These are phyloP conservation scores for Maudiozyma saulgeensis DNA, from an alignment of 805 yeast species.

Conservation along the genomic window DNA sequence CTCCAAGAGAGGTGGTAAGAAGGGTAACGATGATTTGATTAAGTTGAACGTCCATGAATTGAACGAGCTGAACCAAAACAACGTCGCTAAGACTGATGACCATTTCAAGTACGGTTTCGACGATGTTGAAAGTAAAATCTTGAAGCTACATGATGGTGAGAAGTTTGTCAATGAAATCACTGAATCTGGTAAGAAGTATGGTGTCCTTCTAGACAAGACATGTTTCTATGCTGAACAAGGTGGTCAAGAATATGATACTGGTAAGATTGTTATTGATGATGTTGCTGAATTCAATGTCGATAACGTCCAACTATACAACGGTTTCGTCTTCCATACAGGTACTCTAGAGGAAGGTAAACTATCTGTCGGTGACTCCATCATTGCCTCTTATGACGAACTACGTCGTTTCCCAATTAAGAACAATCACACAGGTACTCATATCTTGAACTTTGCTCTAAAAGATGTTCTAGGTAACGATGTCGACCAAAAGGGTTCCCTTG, in stretches of 20 bases:
- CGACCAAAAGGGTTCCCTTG: constrained; percentile 95
- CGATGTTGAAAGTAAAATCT: constrained; percentile 57
- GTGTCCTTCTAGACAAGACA: constrained; percentile 78
- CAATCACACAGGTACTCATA: constrained; percentile 97
- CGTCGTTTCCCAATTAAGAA: constrained; percentile 95
- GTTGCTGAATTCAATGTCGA: constrained; percentile 78
- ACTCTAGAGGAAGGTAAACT: constrained; percentile 65
- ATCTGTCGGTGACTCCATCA: constrained; percentile 56
- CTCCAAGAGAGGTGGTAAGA: constrained; percentile 75
- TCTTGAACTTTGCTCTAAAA: constrained; percentile 80
- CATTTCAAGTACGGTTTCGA: constrained; percentile 63
- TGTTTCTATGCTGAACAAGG: constrained; percentile 98
- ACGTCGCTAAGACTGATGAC: constrained; percentile 77
- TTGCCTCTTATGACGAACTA: constrained; percentile 82
- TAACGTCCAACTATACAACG: constrained; percentile 87
- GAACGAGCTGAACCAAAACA: constrained; percentile 50
- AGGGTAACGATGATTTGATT: constrained; percentile 47
- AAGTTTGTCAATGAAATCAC: constrained; percentile 46
- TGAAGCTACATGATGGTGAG: constrained; percentile 61
- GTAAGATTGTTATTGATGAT: constrained; percentile 84
- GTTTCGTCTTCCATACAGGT: constrained; percentile 95
- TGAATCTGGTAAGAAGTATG: constrained; percentile 47
- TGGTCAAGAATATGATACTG: constrained; percentile 97
- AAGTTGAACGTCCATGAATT: constrained; percentile 89
- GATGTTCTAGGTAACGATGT: constrained; percentile 78